Base-by-base conservation (phyloP, 805 yeast species). In the Babjeviella inositovora region DNA sequence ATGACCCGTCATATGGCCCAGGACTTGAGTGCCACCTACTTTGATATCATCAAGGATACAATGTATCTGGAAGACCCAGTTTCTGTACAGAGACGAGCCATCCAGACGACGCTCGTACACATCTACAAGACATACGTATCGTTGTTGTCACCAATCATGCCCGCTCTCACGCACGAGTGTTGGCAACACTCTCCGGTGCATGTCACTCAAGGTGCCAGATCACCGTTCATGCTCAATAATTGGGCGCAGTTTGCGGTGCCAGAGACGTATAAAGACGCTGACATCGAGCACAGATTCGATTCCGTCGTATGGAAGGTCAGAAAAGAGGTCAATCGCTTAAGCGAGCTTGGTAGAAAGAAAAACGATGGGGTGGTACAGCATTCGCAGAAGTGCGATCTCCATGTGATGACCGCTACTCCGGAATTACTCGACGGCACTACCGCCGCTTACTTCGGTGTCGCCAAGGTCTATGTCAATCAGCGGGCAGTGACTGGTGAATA, bases 1-100 rank as follows among this genome's bases (percentile, higher is more conserved):
- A 37, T 84, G 7, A 73, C 75, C 33, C 62, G 65, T 26, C 84
- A 81, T 39, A 60, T 84, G 57, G 81, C 75, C 38, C 61, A 66
- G 12, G 72, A 70, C 11, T 56, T 85, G 26, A 82, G 95, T 11
- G 68, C 96, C 0, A 53, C 74, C 15, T 90, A 87, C 46, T 84
- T 90, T 45, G 93, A 82, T 38, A 61, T 80, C 14, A 66, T 76
- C 18, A 90, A 90, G 39, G 97, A 90, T 39, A 55, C 76, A 23
- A 55, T 90, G 10, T 90, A 90, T 43, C 76, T 93, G 0, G 90
- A 79, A 30, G 31, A 44, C 0, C 23, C 35, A 1, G 43, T 47
- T 14, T 64, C 75, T 0, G 20, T 39, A 2, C 53, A 62, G 10
- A 60, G 93, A 27, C 51, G 63, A 25, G 51, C 70, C 2, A 61